Percentiles rank a stretch among this genome's conserved stretches.
Conservation (phyloP, 2,329 filamentous ascomycete species). For the Pseudopyrenochaeta lycopersici region DNA sequence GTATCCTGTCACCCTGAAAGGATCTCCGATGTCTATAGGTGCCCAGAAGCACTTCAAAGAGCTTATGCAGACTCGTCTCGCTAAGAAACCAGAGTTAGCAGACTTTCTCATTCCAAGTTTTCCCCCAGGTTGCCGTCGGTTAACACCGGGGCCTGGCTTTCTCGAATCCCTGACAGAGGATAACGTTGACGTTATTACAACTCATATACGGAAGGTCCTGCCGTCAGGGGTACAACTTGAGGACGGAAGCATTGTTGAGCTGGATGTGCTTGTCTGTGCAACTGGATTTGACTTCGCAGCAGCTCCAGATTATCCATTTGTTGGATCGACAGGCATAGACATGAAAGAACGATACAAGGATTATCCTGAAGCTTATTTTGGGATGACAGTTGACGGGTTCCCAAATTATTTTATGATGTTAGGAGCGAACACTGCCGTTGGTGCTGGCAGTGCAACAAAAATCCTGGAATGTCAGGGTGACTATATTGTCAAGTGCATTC, state of each 20-base stretch:
- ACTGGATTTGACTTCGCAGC: constrained; percentile 27
- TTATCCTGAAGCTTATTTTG: constrained; percentile 48
- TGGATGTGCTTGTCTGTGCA: constrained; percentile 45
- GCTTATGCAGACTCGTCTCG: constrained; percentile 46
- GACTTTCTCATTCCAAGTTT: constrained; percentile 50
- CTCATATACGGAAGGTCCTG: constrained; percentile 39
- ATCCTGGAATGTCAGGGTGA: constrained; percentile 5
- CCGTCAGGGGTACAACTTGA: constrained; percentile 44
- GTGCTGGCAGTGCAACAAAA: constrained; percentile 2
- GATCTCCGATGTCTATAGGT: constrained; percentile 30
- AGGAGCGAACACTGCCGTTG: constrained; percentile 14
- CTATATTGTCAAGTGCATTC: constrained; percentile 13
- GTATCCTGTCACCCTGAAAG: constrained; percentile 48
- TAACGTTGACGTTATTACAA: constrained; percentile 46
- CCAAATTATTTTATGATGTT: constrained; percentile 28
- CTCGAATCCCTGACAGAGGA: constrained; percentile 54
- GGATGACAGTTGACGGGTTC: constrained; percentile 26
- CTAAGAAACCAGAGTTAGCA: constrained; percentile 45
- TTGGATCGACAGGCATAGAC: constrained; percentile 47
- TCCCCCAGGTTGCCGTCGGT: constrained; percentile 39
- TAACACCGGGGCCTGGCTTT: constrained; percentile 58
- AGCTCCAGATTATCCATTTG: constrained; percentile 47
- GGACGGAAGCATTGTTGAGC: constrained; percentile 45
- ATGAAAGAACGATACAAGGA: constrained; percentile 49
- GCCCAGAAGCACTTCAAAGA: constrained; percentile 40